These are phyloP conservation scores for Gymnopus androsaceus DNA, from an alignment of 1,284 basidiomycete genomes.

Conservation along the genomic window DNA sequence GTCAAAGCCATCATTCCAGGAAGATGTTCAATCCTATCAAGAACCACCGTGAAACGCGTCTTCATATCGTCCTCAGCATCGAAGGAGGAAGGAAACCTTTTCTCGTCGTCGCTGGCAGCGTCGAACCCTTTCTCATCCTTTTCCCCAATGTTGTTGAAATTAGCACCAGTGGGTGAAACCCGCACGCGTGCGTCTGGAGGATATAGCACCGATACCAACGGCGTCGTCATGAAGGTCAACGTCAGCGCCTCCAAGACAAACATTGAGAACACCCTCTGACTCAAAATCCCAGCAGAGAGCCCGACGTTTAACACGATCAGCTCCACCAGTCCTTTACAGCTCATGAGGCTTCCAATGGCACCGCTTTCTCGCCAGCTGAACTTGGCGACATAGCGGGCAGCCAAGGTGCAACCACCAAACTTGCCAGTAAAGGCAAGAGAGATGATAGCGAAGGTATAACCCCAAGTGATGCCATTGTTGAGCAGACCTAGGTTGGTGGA, in stretches of 20 bases:
- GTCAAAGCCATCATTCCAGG: conserved; percentile 72
- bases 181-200: conserved; percentile 64
- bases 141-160: conserved; percentile 46
- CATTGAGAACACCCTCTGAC: conserved; percentile 80
- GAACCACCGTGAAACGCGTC: conserved; percentile 76
- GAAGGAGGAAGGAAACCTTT: background rate
- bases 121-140: conserved; percentile 19
- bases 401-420: conserved; percentile 71
- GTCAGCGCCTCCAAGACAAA: conserved; percentile 84
- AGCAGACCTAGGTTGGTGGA: conserved; percentile 88
- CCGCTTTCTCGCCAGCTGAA: conserved; percentile 82
- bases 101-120: background rate
- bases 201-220: conserved; percentile 78
- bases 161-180: conserved; percentile 44
- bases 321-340: conserved; percentile 91
- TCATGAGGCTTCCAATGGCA: conserved; percentile 91
- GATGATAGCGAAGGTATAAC: conserved; percentile 82
- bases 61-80: conserved; percentile 4
- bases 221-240: conserved; percentile 89
- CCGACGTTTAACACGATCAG: conserved; percentile 97
- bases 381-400: conserved; percentile 66
- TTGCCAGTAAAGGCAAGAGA: conserved; percentile 84
- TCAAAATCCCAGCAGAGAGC: conserved; percentile 79
- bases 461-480: conserved; percentile 88
- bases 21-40: conserved; percentile 91